Conservation (phyloP, 768 basidiomycete species). For the Rhodotorula kratochvilovae region DNA sequence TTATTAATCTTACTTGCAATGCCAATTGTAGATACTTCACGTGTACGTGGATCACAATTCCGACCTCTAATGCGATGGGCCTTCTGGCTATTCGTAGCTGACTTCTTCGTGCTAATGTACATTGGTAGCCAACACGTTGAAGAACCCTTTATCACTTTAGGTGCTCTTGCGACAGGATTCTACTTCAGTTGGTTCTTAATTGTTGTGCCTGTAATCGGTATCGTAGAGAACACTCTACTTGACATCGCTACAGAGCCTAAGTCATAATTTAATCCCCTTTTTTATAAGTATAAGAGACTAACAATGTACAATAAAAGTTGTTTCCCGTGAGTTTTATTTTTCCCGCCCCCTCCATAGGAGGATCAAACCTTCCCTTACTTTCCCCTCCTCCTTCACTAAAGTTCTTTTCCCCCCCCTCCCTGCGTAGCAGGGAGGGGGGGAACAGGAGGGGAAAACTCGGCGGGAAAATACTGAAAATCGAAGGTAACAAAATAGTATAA, state of each 20-base stretch:
- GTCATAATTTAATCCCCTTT: conserved; percentile 2
- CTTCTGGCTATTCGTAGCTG: conserved; percentile 41
- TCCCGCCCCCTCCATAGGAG: neutral
- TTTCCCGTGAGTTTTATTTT: too few species aligned
- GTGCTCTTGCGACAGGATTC: conserved; percentile 39
- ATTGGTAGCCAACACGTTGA: conserved; percentile 42
- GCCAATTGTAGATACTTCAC: conserved; percentile 41
- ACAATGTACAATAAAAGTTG: conserved; percentile 28
- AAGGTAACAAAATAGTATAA: too few species aligned
- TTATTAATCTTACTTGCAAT: conserved; percentile 39
- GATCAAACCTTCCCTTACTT: too few species aligned
- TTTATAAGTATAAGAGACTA: neutral
- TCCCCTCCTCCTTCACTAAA: conserved; percentile 4
- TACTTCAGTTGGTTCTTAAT: conserved; percentile 41
- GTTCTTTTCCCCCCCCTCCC: too few species aligned
- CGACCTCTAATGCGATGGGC: conserved; percentile 43
- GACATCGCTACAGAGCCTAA: conserved; percentile 27
- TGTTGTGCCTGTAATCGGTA: conserved; percentile 38
- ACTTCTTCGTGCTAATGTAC: conserved; percentile 40
- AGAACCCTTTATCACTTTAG: conserved; percentile 38
- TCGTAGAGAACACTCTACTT: conserved; percentile 41
- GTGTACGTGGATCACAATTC: conserved; percentile 43
- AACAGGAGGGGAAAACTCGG: too few species aligned
- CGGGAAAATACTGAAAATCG: too few species aligned
- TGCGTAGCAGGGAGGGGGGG: too few species aligned